A percentile compares a stretch with the other conserved stretches of the same genome.
These are phyloP conservation scores for Medicago truncatula DNA, from an alignment of 306 rosid genomes.

Conservation along the genomic window DNA sequence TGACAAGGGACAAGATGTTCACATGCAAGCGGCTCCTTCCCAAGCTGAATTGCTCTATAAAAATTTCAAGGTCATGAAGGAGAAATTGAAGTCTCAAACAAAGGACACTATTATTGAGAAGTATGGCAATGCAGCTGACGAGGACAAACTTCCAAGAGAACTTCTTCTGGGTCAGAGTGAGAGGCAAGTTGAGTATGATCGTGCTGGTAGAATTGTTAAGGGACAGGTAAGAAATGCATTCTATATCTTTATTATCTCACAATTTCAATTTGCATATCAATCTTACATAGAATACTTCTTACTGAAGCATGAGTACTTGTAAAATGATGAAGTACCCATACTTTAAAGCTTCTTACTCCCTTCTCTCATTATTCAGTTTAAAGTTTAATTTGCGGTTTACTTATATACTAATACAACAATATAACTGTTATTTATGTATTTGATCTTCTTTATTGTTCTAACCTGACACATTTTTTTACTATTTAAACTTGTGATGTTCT, in stretches of 20 bases:
- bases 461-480: too few relatives aligned
- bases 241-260: not conserved
- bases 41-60: conserved; percentile 52
- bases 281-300: not conserved
- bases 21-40: conserved; percentile 75
- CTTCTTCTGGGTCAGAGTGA: conserved; percentile 70
- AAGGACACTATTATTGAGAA: conserved; percentile 53
- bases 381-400: too few relatives aligned
- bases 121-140: conserved; percentile 44
- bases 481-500: too few relatives aligned
- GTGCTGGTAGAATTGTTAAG: conserved; percentile 45
- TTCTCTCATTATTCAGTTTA: too few relatives aligned
- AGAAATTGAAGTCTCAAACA: conserved; percentile 61
- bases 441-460: too few relatives aligned
- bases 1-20: conserved; percentile 64
- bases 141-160: conserved; percentile 54
- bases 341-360: too few relatives aligned
- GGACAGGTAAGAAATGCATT: conserved; percentile 52
- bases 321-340: too few relatives aligned
- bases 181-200: conserved; percentile 69
- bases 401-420: too few relatives aligned
- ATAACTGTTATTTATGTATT: too few relatives aligned
- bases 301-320: too few relatives aligned
- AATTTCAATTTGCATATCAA: not conserved
- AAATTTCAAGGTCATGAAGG: conserved; percentile 62